These are phyloP conservation scores for Graphium sp. DNA, from an alignment of 2,329 filamentous ascomycete genomes.

Conservation along the genomic window DNA sequence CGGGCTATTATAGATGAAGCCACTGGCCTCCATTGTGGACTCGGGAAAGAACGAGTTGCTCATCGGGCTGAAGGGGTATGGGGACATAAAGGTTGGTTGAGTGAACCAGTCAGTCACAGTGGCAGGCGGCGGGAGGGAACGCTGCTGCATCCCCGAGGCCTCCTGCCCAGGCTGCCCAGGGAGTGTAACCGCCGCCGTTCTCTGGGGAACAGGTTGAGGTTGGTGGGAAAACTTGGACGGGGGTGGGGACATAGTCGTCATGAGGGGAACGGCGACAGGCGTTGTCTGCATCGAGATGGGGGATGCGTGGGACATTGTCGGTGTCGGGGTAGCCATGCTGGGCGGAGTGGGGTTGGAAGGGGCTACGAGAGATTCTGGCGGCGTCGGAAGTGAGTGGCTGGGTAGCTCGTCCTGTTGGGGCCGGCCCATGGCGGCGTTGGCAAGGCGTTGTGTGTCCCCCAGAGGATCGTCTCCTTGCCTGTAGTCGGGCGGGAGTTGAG, in stretches of 20 bases:
- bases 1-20: too few species aligned
- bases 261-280: conserved; percentile 5
- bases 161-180: conserved; percentile 9
- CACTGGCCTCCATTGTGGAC: conserved; percentile 12
- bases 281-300: conserved; percentile 7
- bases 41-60: conserved; percentile 23
- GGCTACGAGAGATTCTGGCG: conserved; percentile 22
- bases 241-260: conserved; percentile 14
- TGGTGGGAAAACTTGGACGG: conserved; percentile 1
- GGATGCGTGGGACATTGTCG: conserved; percentile 13
- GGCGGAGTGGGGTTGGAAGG: conserved; percentile 20
- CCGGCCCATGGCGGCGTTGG: conserved; percentile 1
- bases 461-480: conserved; percentile 6
- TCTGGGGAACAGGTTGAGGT: neutral
- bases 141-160: conserved; percentile 18
- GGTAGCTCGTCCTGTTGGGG: conserved; percentile 3
- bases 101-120: conserved; percentile 34
- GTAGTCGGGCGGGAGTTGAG: conserved; percentile 45
- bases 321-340: conserved; percentile 16
- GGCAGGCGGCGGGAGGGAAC: conserved; percentile 23
- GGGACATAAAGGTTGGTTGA: conserved; percentile 33
- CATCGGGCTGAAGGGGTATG: conserved; percentile 28
- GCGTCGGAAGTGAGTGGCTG: conserved; percentile 19
- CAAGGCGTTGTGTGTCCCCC: conserved; percentile 5
- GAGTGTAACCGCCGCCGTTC: neutral